Evolutionary conservation across 805 yeast genomes (phyloP).

Genomic region (Kluyveromyces lactis): DNA sequence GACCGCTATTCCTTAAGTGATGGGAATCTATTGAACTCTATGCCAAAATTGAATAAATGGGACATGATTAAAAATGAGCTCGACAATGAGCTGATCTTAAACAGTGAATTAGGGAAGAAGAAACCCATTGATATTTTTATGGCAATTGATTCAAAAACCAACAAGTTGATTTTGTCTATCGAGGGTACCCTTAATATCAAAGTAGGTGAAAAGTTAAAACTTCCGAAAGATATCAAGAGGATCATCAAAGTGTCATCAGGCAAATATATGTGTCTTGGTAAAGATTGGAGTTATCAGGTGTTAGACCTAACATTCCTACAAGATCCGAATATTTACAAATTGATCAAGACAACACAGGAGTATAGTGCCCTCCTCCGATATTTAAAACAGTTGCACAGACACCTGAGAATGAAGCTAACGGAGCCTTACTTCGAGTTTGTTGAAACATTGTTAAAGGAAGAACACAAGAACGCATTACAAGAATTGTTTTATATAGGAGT

Average conservation of each 20-base stretch:
- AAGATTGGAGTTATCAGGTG: not conserved
- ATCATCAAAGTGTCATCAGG: not conserved
- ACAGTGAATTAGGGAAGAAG: not conserved
- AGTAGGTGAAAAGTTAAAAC: not conserved
- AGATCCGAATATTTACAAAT: not conserved
- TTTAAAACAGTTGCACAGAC: constrained; percentile 4
- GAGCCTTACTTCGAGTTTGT: constrained; percentile 1
- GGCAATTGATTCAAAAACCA: not conserved
- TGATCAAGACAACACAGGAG: constrained; percentile 3
- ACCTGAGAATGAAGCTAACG: constrained; percentile 1
- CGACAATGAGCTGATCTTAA: not conserved
- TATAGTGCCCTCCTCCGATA: not conserved
- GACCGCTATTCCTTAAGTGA: not conserved
- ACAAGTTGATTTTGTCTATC: constrained; percentile 1
- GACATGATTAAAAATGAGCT: constrained; percentile 3
- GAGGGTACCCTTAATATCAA: constrained; percentile 3
- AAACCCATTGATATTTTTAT: not conserved
- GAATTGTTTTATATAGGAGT: constrained; percentile 1
- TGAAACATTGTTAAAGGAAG: not conserved
- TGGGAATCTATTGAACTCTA: constrained; percentile 1
- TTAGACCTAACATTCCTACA: not conserved
- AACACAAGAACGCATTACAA: not conserved
- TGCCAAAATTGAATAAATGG: constrained; percentile 4
- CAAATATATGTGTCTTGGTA: not conserved
- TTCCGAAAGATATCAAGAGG: not conserved